Conservation (phyloP, 495 filamentous ascomycete species). For the Parachaetomium inaequale region DNA sequence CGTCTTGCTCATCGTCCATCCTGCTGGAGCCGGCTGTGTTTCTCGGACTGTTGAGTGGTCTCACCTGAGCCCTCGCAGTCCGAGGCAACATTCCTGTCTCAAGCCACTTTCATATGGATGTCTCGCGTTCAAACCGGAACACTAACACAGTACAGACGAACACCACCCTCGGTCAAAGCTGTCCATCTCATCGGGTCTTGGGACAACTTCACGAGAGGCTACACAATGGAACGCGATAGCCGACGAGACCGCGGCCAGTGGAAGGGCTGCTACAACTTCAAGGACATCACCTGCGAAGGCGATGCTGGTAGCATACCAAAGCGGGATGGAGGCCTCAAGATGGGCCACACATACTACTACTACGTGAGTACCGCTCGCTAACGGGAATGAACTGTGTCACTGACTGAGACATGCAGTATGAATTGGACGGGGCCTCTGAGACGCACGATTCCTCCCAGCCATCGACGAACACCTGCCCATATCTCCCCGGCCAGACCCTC, state of each 20-base stretch:
- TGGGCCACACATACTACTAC: constrained; percentile 93
- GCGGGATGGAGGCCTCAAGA: constrained; percentile 76
- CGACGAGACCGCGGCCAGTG: constrained; percentile 68
- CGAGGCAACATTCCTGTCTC: not conserved
- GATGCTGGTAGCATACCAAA: constrained; percentile 52
- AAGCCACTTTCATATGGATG: not conserved
- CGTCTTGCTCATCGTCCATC: not conserved
- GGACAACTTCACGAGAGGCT: constrained; percentile 80
- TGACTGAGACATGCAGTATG: constrained; percentile 56
- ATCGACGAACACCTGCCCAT: constrained; percentile 74
- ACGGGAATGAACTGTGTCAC: constrained; percentile 6
- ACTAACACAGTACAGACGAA: constrained; percentile 50
- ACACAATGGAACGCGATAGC: constrained; percentile 73
- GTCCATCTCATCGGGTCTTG: constrained; percentile 85
- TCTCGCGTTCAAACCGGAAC: not conserved
- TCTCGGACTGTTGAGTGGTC: too few relatives aligned
- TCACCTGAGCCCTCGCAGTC: not conserved
- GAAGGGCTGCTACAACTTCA: constrained; percentile 80
- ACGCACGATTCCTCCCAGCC: constrained; percentile 65
- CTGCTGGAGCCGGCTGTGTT: not conserved
- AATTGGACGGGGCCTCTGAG: constrained; percentile 71
- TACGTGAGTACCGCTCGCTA: constrained; percentile 58
- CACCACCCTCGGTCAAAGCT: constrained; percentile 60
- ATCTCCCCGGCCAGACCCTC: constrained; percentile 79
- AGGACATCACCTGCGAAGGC: constrained; percentile 80